Evolutionary conservation across 2,329 filamentous ascomycete species (phyloP), one percentile per base, ranked within the genome.

Genomic region (Beauveria sp.): DNA sequence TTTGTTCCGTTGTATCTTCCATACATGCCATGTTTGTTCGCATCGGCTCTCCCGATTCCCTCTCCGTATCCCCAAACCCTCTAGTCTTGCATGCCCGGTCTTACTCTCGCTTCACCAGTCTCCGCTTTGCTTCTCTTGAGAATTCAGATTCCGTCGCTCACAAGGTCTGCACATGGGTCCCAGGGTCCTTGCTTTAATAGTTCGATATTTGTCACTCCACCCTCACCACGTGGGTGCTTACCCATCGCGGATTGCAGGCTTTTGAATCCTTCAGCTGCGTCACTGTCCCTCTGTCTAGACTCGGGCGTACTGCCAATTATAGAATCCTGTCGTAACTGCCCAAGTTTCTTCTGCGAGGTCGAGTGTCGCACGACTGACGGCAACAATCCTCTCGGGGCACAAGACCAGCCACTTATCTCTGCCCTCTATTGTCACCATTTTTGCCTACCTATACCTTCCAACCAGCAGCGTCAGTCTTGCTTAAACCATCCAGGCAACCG

Each of bases 241-340:
- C 40, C 58, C 40, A 42, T 47, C 58, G 40, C 58, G 49, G 49
- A 52, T 60, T 59, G 47, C 57, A 46, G 47, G 57, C 49, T 59
- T 59, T 58, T n/a, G n/a, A n/a, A 1, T 40, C 28, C 47, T 52
- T 58, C 38, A 52, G 47, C 40, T 52, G 34, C 24, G 34, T 52
- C 8, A 45, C 46, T 57, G 43, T 18, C 20, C 43, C 24, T n/a
- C n/a, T 40, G 30, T 10, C 34, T 43, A 50, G 57, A 34, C 47
- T 59, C 57, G 57, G 57, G 24, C 22, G 46, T 5, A 47, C 28
- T 47, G n/a, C 49, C 47, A 26, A 34, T 59, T 45, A 45, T 52
- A 45, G 57, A 24, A 45, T 30, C 22, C n/a, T 24, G 47, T 14
- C n/a, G 24, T 10, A 26, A 53, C 10, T 5, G 28, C 8, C 10